A percentile compares a stretch with the other conserved stretches of the same genome.
Conservation (phyloP, 768 basidiomycete species). For the Tulasnella sp. region DNA sequence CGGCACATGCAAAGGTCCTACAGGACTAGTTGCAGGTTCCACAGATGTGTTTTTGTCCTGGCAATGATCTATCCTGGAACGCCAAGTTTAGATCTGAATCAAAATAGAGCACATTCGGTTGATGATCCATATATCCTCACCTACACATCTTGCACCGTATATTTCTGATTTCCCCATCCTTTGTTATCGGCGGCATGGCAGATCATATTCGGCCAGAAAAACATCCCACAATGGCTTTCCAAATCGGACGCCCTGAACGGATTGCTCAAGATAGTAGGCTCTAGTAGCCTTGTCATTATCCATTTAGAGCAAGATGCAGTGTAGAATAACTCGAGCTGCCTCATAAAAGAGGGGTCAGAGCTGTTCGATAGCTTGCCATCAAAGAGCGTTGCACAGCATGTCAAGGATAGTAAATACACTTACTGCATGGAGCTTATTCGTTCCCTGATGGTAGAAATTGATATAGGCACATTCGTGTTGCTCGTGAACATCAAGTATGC, state of each 20-base stretch:
- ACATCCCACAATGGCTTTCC: conserved; percentile 54
- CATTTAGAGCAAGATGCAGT: conserved; percentile 52
- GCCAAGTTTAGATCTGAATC: no score
- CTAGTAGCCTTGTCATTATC: conserved; percentile 59
- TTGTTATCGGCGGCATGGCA: conserved; percentile 50
- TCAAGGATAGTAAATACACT: no score
- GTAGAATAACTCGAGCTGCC: conserved; percentile 73
- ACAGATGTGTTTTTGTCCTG: conserved; percentile 30
- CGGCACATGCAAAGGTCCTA: no score
- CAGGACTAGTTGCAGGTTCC: no score
- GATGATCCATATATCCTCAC: conserved; percentile 29
- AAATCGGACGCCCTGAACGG: conserved; percentile 65
- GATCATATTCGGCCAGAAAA: conserved; percentile 69
- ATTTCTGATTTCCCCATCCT: conserved; percentile 44
- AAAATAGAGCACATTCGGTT: no score
- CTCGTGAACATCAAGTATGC: conserved; percentile 80
- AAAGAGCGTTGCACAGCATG: not conserved
- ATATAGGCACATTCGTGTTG: conserved; percentile 45
- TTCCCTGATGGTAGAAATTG: conserved; percentile 24
- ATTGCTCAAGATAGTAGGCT: conserved; percentile 73
- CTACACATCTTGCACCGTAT: conserved; percentile 92
- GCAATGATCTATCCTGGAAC: conserved; percentile 80
- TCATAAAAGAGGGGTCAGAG: conserved; percentile 76
- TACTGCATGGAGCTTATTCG: not conserved
- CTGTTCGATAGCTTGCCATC: conserved; percentile 36